phyloP scores from a whole-genome alignment of 2,329 filamentous ascomycete genomes.

The Diplodia intermedia region DNA sequence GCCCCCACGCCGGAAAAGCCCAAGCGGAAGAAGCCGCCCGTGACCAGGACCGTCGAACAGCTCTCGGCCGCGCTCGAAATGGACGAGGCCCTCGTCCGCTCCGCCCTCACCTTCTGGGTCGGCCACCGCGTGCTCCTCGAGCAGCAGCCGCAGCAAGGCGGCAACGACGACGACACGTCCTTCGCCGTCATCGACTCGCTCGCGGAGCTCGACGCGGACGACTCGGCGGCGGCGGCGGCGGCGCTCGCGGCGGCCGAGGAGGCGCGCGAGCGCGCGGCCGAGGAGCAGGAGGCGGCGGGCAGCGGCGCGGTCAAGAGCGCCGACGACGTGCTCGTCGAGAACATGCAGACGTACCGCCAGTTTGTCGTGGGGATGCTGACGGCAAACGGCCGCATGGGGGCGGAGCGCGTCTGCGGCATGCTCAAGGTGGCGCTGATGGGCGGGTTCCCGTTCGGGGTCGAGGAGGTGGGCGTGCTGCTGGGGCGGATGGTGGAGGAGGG shows the following conservation, averaged over 20 bases:
- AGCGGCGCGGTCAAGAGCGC: slow-evolving; percentile 55
- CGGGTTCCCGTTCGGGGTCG: slow-evolving; percentile 87
- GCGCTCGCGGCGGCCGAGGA: slow-evolving; percentile 49
- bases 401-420: slow-evolving; percentile 88
- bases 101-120: slow-evolving; percentile 75
- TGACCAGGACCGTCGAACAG: slow-evolving; percentile 52
- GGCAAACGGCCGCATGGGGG: slow-evolving; percentile 84
- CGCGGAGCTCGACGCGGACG: slow-evolving; percentile 38
- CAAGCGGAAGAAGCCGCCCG: slow-evolving; percentile 21
- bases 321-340: slow-evolving; percentile 69
- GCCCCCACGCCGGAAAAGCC: slow-evolving; percentile 21
- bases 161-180: slow-evolving; percentile 47
- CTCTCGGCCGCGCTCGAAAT: slow-evolving; percentile 68
- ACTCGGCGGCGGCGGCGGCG: slow-evolving; percentile 47
- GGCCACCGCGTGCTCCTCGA: slow-evolving; percentile 67
- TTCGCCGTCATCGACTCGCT: slow-evolving; percentile 72
- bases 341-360: slow-evolving; percentile 80
- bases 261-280: slow-evolving; percentile 36
- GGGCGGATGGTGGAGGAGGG: slow-evolving; percentile 66
- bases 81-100: slow-evolving; percentile 73
- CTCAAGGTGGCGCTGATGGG: slow-evolving; percentile 89
- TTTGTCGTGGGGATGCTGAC: slow-evolving; percentile 96
- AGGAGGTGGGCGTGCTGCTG: slow-evolving; percentile 84
- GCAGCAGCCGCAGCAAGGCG: slow-evolving; percentile 10
- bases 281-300: slow-evolving; percentile 52